phyloP scores from a whole-genome alignment of 352 stramenopile species.

The Globisporangium lucens region DNA sequence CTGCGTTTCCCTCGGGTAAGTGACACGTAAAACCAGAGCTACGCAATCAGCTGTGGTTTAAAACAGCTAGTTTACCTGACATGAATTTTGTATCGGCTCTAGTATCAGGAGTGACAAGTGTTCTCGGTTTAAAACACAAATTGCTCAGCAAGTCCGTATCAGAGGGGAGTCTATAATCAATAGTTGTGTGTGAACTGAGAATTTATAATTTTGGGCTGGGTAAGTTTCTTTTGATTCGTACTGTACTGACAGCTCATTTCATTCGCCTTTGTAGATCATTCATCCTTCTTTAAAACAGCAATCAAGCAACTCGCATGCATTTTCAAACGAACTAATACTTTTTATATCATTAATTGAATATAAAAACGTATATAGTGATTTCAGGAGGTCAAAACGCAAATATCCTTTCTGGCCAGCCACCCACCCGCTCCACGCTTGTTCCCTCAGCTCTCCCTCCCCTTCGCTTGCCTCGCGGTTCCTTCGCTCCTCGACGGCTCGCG shows the following conservation, averaged over 20 bases:
- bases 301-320: too few species aligned
- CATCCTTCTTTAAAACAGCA: too few species aligned
- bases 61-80: not conserved
- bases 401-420: conserved; percentile 12
- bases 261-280: too few species aligned
- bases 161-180: not conserved
- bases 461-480: conserved; percentile 3
- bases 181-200: not conserved
- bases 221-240: conserved; percentile 5
- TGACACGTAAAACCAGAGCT: not conserved
- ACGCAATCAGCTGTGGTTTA: not conserved
- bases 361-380: not conserved
- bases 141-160: not conserved
- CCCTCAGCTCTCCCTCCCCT: not conserved
- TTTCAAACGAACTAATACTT: too few species aligned
- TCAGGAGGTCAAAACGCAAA: not conserved
- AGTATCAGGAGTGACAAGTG: too few species aligned
- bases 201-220: not conserved
- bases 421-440: conserved; percentile 4
- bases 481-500: conserved; percentile 10
- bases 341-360: too few species aligned
- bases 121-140: conserved; percentile 13
- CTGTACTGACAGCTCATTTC: not conserved
- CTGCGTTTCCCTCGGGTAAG: not conserved
- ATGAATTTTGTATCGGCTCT: not conserved